These are phyloP conservation scores for Cladophialophora carrionii DNA, from an alignment of 2,329 filamentous ascomycete genomes.

Conservation along the genomic window DNA sequence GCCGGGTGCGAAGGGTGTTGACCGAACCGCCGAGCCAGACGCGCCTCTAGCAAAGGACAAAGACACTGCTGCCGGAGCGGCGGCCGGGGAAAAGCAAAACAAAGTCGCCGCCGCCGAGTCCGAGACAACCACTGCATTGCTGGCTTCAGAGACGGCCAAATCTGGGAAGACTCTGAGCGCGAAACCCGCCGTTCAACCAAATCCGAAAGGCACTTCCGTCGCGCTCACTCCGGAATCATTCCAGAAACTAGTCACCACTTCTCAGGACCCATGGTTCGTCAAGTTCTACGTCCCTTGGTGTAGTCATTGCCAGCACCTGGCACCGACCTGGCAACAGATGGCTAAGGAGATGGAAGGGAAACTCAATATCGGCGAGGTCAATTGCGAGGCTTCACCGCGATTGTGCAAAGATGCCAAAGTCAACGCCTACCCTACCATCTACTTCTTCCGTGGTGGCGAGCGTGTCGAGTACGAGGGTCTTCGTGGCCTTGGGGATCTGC, in stretches of 20 bases:
- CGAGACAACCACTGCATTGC: slow-evolving; percentile 43
- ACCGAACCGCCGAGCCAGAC: slow-evolving; percentile 47
- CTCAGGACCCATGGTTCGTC: slow-evolving; percentile 93
- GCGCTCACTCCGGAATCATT: slow-evolving; percentile 82
- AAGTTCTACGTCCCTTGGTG: slow-evolving; percentile 99
- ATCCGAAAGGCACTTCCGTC: slow-evolving; percentile 74
- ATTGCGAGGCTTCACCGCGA: slow-evolving; percentile 81
- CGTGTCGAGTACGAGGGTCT: slow-evolving; percentile 91
- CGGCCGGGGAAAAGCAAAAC: slow-evolving; percentile 49
- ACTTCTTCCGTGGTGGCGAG: slow-evolving; percentile 91
- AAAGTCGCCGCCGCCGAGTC: slow-evolving; percentile 43
- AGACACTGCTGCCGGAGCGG: slow-evolving; percentile 44
- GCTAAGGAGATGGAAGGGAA: slow-evolving; percentile 87
- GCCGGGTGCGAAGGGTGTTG: slow-evolving; percentile 63
- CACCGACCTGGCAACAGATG: slow-evolving; percentile 85
- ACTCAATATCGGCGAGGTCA: slow-evolving; percentile 92
- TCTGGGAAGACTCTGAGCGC: slow-evolving; percentile 56
- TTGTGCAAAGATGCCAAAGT: slow-evolving; percentile 92
- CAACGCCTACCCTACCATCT: slow-evolving; percentile 80
- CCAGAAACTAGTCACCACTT: slow-evolving; percentile 80
- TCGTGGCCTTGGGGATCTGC: slow-evolving; percentile 85
- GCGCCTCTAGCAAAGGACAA: slow-evolving; percentile 50
- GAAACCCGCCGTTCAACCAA: slow-evolving; percentile 61
- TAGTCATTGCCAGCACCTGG: slow-evolving; percentile 89
- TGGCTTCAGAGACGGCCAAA: slow-evolving; percentile 44